phyloP scores from a whole-genome alignment of 2,329 filamentous ascomycete genomes.

The Geosmithia morbida region DNA sequence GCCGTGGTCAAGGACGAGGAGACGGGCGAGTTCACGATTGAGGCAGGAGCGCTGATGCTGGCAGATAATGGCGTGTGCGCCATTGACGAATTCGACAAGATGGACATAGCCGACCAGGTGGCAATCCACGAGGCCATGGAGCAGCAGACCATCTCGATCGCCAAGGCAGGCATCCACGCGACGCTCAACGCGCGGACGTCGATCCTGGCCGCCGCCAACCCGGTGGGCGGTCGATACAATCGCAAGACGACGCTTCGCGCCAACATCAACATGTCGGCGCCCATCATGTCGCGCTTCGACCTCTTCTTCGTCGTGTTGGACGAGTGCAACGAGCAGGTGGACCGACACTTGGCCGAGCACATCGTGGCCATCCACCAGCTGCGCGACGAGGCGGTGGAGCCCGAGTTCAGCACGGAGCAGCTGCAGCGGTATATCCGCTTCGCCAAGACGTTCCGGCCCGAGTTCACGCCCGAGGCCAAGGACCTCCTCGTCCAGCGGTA shows the following conservation, averaged over 20 bases:
- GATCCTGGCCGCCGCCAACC: slow-evolving; percentile 92
- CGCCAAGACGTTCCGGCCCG: slow-evolving; percentile 82
- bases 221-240: slow-evolving; percentile 92
- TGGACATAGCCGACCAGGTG: slow-evolving; percentile 94
- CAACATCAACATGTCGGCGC: slow-evolving; percentile 97
- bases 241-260: slow-evolving; percentile 83
- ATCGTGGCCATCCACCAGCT: slow-evolving; percentile 91
- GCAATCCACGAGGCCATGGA: slow-evolving; percentile 99
- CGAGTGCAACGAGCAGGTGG: slow-evolving; percentile 85
- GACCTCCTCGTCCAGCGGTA: slow-evolving; percentile 79
- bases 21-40: slow-evolving; percentile 96
- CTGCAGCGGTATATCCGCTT: slow-evolving; percentile 96
- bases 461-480: slow-evolving; percentile 81
- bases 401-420: slow-evolving; percentile 92
- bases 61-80: slow-evolving; percentile 95
- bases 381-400: slow-evolving; percentile 79
- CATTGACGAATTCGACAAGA: slow-evolving; percentile 99
- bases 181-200: slow-evolving; percentile 91
- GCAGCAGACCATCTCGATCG: slow-evolving; percentile 98
- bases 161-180: slow-evolving; percentile 95
- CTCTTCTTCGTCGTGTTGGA: slow-evolving; percentile 96
- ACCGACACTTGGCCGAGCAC: slow-evolving; percentile 83
- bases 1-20: slow-evolving; percentile 97
- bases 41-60: slow-evolving; percentile 94
- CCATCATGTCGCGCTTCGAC: slow-evolving; percentile 99